Evolutionary conservation across 306 rosid genomes (phyloP), one percentile per base, ranked within the genome.

Genomic region (Purshia tridentata): DNA sequence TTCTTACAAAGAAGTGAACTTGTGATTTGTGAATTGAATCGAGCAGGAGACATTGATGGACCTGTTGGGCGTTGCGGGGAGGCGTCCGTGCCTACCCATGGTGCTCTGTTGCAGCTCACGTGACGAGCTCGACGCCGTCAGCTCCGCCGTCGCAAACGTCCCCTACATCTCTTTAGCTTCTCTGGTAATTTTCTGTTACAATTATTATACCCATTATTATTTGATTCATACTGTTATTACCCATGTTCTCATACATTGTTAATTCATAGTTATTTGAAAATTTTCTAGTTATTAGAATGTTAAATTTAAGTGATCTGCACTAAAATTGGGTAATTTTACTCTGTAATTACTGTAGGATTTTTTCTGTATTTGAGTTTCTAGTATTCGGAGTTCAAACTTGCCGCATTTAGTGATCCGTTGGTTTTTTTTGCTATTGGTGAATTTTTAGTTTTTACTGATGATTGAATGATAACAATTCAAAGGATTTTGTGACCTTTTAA

Each of bases 111-210:
- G 98, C 78, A 92, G 95, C 80, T 87, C 88, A 46, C 92, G 92
- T 50, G 98, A 92, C 75, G 96, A 90, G 70, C 92, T 92, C 35
- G 98, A 90, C 61, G 84, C 91, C 55, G 90, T 88, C 73, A 86
- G 85, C 80, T 88, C 88, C 61, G 81, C 92, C 65, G 85, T 94
- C 49, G 77, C 82, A 58, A 42, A 81, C 53, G 87, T 92, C 77
- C 91, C 92, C 15, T 85, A 82, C 72, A 84, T 90, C 76, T 85
- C 92, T 57, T 58, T 84, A n/a, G 72, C 92, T 39, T 78, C 91
- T 67, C 64, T 90, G 90, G 98, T 92, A 77, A 9, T 58, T 56
- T 42, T 66, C 35, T 29, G 35, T 29, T 29, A 29, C 2, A 29
- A 29, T 29, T 29, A 44, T 15, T 29, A 44, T 15, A 15, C 49